Evolutionary conservation across 331 rosid species (phyloP), one percentile per base, ranked within the genome.

Genomic region (Saraca asoca): DNA sequence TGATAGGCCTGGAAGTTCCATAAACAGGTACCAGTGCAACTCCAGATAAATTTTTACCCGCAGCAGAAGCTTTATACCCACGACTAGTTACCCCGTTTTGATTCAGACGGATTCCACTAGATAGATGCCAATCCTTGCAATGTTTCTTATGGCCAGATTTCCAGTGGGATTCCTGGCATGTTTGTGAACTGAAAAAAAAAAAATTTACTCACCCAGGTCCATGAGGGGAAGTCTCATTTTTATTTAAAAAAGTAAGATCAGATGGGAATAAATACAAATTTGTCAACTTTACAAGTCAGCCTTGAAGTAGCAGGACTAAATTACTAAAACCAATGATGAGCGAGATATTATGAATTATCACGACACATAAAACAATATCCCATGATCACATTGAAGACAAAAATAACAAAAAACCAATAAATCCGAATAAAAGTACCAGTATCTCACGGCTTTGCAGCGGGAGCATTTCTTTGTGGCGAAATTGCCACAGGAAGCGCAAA

Each of bases 161-260:
- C 99, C 99, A 94, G 78, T 94, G 95, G 0, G 74, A 59, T 63
- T 62, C 65, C 71, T 94, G 99, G 70, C 99, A 94, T 75, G 34
- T 51, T 43, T 7, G 18, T 0, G 99, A 88, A 78, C 99, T 94
- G 84, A 7, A 69, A 81, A 72, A 24, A 7, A 80, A 72, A 24
- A 39, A 1, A 39, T 39, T 8, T 7, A 39, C 10, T 39, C 43
- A 24, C 31, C 31, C 31, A 24, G 31, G 43, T 6, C 11, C 8
- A 39, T 39, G 43, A 39, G 43, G 8, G 11, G 7, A 38, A 45
- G 46, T 62, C 13, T 37, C 7, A 5, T 15, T 38, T 29, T 12
- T 1, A 4, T 1, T 9, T 14, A 46, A 70, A 57, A 46, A 19
- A 1, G 3, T 24, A 24, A 12, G 20, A 45, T n/a, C 53, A 62